phyloP scores from a whole-genome alignment of 768 basidiomycete species.

The Suillus spraguei region DNA sequence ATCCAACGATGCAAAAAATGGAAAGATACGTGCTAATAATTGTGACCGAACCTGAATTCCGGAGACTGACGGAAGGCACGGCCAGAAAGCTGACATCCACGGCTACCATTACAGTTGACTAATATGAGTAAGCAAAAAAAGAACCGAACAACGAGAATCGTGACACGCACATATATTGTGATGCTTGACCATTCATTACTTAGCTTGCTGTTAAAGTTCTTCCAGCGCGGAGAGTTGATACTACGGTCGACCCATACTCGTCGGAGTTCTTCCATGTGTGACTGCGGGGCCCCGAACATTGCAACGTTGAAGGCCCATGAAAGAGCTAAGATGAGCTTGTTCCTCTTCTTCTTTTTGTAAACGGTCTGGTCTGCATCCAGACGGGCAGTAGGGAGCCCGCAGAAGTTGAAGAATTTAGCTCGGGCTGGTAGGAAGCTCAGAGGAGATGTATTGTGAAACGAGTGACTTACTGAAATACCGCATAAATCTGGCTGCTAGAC shows the following conservation, averaged over 20 bases:
- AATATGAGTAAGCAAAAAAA: not conserved
- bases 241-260: constrained; percentile 14
- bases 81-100: constrained; percentile 25
- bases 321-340: constrained; percentile 13
- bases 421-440: constrained; percentile 19
- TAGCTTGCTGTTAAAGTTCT: constrained; percentile 10
- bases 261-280: constrained; percentile 23
- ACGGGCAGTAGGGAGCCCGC: constrained; percentile 49
- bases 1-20: constrained; percentile 35
- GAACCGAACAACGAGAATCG: not conserved
- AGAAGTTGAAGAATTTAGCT: constrained; percentile 45
- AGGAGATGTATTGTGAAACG: not conserved
- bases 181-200: constrained; percentile 32
- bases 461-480: constrained; percentile 39
- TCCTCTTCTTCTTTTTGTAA: constrained; percentile 15
- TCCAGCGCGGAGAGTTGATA: constrained; percentile 14
- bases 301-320: constrained; percentile 21
- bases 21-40: constrained; percentile 36
- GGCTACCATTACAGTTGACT: constrained; percentile 13
- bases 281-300: constrained; percentile 29
- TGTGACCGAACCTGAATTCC: constrained; percentile 8
- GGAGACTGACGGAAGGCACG: constrained; percentile 43
- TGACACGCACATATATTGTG: constrained; percentile 47
- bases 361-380: constrained; percentile 48
- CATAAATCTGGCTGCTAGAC: constrained; percentile 44